Base-by-base conservation (phyloP, 305 asterid species). In the Galium porrigens region DNA sequence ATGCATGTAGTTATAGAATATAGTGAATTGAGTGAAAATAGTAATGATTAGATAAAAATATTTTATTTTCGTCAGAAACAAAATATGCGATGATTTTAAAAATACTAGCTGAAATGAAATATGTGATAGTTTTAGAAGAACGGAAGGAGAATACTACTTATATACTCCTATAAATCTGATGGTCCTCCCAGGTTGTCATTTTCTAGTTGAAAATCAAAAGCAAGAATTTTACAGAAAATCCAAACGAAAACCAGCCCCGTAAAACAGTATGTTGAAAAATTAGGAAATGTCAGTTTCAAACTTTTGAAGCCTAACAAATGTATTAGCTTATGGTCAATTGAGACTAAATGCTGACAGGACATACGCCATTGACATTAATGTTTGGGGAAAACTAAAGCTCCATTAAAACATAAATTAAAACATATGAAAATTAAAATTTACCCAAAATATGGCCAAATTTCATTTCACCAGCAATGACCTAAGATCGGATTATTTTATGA, bases 171-270 rank as follows among this genome's bases (percentile, higher is more conserved):
- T 5, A 30, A 4, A 58, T 70, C 27, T 48, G 48, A 79, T 77
- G 88, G 86, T 82, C 85, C 87, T 61, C 41, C 71, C 49, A 59
- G 4, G 29, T 58, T 52, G 86, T 84, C 86, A 68, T 44, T 82
- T 64, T 79, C 81, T 51, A 34, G 61, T 68, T 68, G 73, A 72
- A 62, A 70, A 67, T 70, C 70, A 65, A 75, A 68, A 29, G 68
- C 68, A 66, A 58, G 69, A 81, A 70, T 63, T 76, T 65, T 65
- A 73, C 66, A 71, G 80, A 81, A 58, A 69, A 74, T 34, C 41
- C 79, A 69, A 71, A 66, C 36, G 44, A 66, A 70, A 75, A 68
- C 74, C 74, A 71, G 58, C 63, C 70, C 70, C 22, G n/a, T 48
- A 27, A 54, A 57, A 51, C 22, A 46, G 7, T 67, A 39, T 42